Conservation (phyloP, 2,329 filamentous ascomycete species). For the Ceratocystis diversiconidia region DNA sequence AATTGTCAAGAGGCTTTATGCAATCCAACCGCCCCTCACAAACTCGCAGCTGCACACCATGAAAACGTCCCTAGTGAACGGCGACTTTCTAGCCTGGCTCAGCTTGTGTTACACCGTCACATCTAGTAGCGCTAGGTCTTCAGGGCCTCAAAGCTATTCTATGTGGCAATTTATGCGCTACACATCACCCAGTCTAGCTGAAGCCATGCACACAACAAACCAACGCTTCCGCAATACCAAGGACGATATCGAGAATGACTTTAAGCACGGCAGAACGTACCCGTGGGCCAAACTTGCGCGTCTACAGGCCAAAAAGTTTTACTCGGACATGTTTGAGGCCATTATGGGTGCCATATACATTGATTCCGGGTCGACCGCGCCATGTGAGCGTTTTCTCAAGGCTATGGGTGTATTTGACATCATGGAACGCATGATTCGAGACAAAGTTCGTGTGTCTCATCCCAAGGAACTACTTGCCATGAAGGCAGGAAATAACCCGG, state of each 20-base stretch:
- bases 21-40: slow-evolving; percentile 28
- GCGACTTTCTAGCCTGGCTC: slow-evolving; percentile 63
- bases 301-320: slow-evolving; percentile 58
- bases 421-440: slow-evolving; percentile 46
- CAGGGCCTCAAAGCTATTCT: slow-evolving; percentile 24
- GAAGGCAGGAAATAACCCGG: neutral
- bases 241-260: slow-evolving; percentile 33
- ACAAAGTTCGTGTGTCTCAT: slow-evolving; percentile 42
- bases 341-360: slow-evolving; percentile 72
- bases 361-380: slow-evolving; percentile 50
- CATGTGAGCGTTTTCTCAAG: slow-evolving; percentile 46
- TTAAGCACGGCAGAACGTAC: slow-evolving; percentile 41
- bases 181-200: slow-evolving; percentile 27
- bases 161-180: slow-evolving; percentile 61
- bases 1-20: slow-evolving; percentile 49
- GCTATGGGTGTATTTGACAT: slow-evolving; percentile 50
- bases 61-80: slow-evolving; percentile 65
- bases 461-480: slow-evolving; percentile 41
- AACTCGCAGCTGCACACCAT: slow-evolving; percentile 58
- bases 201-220: slow-evolving; percentile 21
- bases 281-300: slow-evolving; percentile 63
- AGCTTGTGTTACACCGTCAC: slow-evolving; percentile 6
- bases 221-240: slow-evolving; percentile 36
- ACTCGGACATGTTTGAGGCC: slow-evolving; percentile 71
- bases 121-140: slow-evolving; percentile 16